Conservation (phyloP, 345 rosid species). For the Noccaea bulbosa region DNA sequence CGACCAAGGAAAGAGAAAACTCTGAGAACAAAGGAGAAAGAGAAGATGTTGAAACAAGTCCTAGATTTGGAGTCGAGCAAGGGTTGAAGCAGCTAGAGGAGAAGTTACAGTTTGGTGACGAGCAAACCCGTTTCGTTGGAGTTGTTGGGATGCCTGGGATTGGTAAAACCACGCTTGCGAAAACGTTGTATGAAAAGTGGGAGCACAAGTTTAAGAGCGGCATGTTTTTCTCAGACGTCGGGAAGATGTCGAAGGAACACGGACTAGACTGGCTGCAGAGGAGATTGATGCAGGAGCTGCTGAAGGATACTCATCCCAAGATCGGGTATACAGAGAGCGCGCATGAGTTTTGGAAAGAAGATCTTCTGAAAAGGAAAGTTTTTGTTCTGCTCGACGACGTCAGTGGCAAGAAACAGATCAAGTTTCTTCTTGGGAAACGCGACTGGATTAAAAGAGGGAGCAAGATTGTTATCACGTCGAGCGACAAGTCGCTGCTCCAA, state of each 20-base stretch:
- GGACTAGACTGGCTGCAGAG: neutral
- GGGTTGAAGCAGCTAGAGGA: conserved; percentile 10
- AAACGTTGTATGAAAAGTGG: conserved; percentile 4
- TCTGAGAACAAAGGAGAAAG: neutral
- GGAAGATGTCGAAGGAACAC: neutral
- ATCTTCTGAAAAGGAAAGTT: neutral
- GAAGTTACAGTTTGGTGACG: neutral
- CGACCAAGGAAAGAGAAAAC: neutral
- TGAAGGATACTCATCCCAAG: neutral
- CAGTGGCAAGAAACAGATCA: neutral
- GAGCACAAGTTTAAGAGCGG: neutral
- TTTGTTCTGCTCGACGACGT: conserved; percentile 24
- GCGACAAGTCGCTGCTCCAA: conserved; percentile 26
- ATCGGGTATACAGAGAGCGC: neutral
- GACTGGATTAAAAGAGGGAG: conserved; percentile 30
- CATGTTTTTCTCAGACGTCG: neutral
- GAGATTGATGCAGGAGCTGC: neutral
- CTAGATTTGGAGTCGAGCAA: neutral
- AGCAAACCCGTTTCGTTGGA: conserved; percentile 8
- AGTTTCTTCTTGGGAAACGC: neutral
- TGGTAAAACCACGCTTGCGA: conserved; percentile 14
- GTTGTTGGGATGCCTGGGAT: conserved; percentile 30
- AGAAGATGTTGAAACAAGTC: neutral
- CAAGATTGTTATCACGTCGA: conserved; percentile 26
- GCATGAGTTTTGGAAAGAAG: conserved; percentile 3